Evolutionary conservation across 176 grass and related monocot species (phyloP).

Genomic region (Lolium perenne): DNA sequence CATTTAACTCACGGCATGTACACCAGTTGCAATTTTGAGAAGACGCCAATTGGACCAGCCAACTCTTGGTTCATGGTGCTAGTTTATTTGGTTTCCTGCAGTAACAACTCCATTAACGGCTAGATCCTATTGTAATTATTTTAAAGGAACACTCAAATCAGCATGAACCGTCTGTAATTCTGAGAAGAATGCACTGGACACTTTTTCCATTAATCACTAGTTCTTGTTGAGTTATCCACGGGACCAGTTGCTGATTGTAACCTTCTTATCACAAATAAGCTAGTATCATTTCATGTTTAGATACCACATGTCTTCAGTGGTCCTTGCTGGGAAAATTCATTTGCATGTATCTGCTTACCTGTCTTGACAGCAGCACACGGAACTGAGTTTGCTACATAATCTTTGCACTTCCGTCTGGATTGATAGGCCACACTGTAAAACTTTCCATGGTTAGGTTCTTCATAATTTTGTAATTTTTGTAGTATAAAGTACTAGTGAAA

Average conservation of each 20-base stretch:
- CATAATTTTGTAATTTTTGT: slow-evolving; percentile 25
- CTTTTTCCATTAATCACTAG: not conserved
- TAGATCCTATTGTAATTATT: slow-evolving; percentile 21
- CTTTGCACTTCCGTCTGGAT: not conserved
- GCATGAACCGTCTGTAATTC: slow-evolving; percentile 2
- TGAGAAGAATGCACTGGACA: not conserved
- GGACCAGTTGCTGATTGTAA: slow-evolving; percentile 1
- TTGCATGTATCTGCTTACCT: not conserved
- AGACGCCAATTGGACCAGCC: not conserved
- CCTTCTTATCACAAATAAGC: not conserved
- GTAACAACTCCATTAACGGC: not conserved
- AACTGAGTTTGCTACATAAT: not conserved
- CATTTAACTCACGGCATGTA: slow-evolving; percentile 7
- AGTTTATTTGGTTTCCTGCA: not conserved
- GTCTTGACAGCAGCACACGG: not conserved
- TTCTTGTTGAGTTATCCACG: not conserved
- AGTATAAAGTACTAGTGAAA: slow-evolving; percentile 1
- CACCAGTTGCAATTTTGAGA: not conserved
- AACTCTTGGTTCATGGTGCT: not conserved
- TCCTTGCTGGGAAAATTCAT: not conserved
- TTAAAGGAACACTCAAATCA: slow-evolving; percentile 12
- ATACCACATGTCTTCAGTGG: slow-evolving; percentile 21
- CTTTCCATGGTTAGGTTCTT: not conserved
- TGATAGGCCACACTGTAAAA: slow-evolving; percentile 11
- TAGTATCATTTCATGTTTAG: slow-evolving; percentile 8